Conservation (phyloP, 2,329 filamentous ascomycete genomes). For the Ascochyta fabae region DNA sequence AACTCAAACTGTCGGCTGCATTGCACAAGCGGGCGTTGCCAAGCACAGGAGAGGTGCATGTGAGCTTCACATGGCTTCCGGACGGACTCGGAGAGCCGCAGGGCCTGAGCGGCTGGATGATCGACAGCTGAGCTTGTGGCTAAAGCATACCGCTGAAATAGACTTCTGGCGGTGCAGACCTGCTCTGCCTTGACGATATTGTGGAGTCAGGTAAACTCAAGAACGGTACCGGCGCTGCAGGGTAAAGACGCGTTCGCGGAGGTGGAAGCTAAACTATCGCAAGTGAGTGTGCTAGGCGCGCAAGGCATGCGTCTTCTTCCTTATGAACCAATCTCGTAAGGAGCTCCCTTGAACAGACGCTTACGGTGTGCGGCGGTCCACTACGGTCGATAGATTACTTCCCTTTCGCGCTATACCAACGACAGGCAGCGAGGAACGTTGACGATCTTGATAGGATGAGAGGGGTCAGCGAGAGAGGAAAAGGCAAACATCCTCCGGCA, state of each 20-base stretch:
- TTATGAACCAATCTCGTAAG: neutral
- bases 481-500: neutral
- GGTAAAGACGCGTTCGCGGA: slow-evolving; percentile 4
- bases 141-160: neutral
- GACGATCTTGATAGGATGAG: neutral
- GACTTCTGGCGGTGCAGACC: slow-evolving; percentile 3
- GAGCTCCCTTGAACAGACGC: neutral
- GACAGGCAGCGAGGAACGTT: neutral
- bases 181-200: neutral
- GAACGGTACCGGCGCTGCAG: slow-evolving; percentile 4
- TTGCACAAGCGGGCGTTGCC: slow-evolving; percentile 10
- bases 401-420: slow-evolving; percentile 1
- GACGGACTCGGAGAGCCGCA: slow-evolving; percentile 5
- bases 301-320: neutral
- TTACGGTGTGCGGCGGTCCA: neutral
- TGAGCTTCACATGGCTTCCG: neutral
- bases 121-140: neutral
- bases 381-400: neutral
- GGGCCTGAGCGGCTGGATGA: neutral
- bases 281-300: neutral
- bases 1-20: neutral
- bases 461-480: neutral
- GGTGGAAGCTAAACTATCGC: neutral
- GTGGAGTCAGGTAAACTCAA: neutral
- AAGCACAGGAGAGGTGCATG: neutral